Base-by-base conservation (phyloP, 2,329 filamentous ascomycete species). In the Metarhizium sp. region DNA sequence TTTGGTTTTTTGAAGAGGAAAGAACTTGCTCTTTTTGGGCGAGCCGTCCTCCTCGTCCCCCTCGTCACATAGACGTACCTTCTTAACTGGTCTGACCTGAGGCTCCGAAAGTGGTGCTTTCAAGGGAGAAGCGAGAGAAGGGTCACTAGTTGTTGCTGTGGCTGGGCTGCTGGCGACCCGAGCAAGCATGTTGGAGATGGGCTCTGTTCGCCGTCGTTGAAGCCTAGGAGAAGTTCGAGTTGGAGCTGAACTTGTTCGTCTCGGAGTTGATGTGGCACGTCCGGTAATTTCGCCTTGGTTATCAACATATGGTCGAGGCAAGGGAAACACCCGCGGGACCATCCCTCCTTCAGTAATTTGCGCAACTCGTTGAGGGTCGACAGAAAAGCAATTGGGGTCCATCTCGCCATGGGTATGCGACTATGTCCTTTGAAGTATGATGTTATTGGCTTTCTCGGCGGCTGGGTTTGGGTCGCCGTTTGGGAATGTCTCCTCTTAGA, bases 361-460 rank as follows among this genome's bases (percentile, higher is more conserved):
- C n/a, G 75, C 71, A 57, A 79, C 69, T 58, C 74, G 70, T 32
- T 76, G 66, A 14, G 74, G 70, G 56, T 84, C 77, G 13, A 81
- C 71, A 14, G 75, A 69, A 61, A 84, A 84, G 63, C 79, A 83
- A 58, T 84, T 84, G 43, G 78, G 71, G 52, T 84, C 80, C 81
- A 84, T 84, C 62, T 81, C 79, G n/a, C 77, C 62, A 84, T 76
- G 0, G 81, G 78, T 56, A 82, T 77, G 2, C 81, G 76, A 38
- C 68, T 67, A 54, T 73, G 67, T 25, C 71, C 71, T 55, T 76
- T 77, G 67, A 83, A 82, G 62, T 80, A 83, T 3, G 76, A 73
- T 42, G 73, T 75, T 57, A 83, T 82, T 2, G 79, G 76, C 59
- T 82, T 82, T 13, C 65, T 50, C 55, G 65, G 55, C 60, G 71